Evolutionary conservation across 2,329 filamentous ascomycete species (phyloP).

Genomic region (Sclerotinia sclerotiorum): DNA sequence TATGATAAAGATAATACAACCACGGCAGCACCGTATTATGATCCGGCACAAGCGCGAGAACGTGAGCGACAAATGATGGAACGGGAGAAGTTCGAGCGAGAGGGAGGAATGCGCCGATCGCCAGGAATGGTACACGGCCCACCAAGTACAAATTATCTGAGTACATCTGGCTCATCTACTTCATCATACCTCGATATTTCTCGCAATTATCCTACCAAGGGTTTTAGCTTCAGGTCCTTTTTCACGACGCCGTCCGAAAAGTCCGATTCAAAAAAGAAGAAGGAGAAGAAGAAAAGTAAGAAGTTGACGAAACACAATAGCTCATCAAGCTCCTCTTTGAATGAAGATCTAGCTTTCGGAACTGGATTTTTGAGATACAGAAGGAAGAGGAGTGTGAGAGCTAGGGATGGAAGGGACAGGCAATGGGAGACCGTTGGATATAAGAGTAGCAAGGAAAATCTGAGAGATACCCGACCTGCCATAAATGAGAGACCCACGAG

Average conservation of each 20-base stretch:
- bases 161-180: constrained; percentile 33
- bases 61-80: constrained; percentile 22
- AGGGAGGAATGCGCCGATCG: constrained; percentile 16
- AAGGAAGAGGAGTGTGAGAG: constrained; percentile 34
- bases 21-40: constrained; percentile 26
- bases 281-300: constrained; percentile 15
- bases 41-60: constrained; percentile 26
- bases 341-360: constrained; percentile 68
- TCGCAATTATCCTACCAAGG: constrained; percentile 49
- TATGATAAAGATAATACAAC: constrained; percentile 27
- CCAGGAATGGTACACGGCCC: constrained; percentile 29
- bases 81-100: constrained; percentile 14
- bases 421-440: constrained; percentile 34
- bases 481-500: constrained; percentile 32
- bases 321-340: constrained; percentile 66
- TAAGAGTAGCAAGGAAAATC: constrained; percentile 24
- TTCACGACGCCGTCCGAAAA: constrained; percentile 59
- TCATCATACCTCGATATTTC: constrained; percentile 62
- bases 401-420: constrained; percentile 36
- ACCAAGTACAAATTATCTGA: constrained; percentile 24
- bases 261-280: constrained; percentile 32
- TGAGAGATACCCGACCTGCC: constrained; percentile 31
- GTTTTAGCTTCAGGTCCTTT: constrained; percentile 59
- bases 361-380: constrained; percentile 49
- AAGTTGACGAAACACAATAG: constrained; percentile 44